Evolutionary conservation across 106 monocot genomes (phyloP), one percentile per base, ranked within the genome.

Genomic region (Platanthera zijinensis): DNA sequence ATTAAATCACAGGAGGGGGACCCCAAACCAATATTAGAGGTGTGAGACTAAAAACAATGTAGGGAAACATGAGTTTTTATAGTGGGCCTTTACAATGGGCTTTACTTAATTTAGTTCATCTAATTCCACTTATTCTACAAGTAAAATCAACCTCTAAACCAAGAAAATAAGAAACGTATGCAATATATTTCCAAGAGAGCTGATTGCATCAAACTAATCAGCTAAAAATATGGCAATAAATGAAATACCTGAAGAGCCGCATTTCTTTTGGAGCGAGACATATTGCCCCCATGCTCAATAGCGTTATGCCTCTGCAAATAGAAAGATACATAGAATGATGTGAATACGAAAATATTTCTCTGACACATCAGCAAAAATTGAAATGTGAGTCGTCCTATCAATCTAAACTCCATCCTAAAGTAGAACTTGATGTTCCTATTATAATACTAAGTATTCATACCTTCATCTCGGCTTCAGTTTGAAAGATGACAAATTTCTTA

Each of bases 231-330:
- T 3, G 25, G 21, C 1, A 6, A 30, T 3, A 10, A 67, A 48
- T 39, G 3, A 52, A 52, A 57, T 74, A 94, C 97, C 94, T 89
- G 87, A 62, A 99, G 97, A 21, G 91, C 97, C 83, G 94, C 89
- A 92, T 99, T 99, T 48, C 97, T 77, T 81, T 99, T 83, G 15
- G 97, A 83, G 56, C 97, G 94, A 56, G 94, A 92, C 94, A 99
- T 94, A 75, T 83, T 22, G 5, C 97, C 97, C 17, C 91, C 94
- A 81, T 99, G 97, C 69, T 94, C 92, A 5, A 92, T 74, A n/a
- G 97, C 81, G 80, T 94, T 99, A 72, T 99, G 97, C 73, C 97
- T 89, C 97, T 99, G 39, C 25, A 80, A 8, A 79, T 28, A 68
- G 3, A 53, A 53, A 66, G 7, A 30, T 30, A 66, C 10, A 25